Evolutionary conservation across 108 stramenopile species (phyloP).

Genomic region (Skeletonema tropicum): DNA sequence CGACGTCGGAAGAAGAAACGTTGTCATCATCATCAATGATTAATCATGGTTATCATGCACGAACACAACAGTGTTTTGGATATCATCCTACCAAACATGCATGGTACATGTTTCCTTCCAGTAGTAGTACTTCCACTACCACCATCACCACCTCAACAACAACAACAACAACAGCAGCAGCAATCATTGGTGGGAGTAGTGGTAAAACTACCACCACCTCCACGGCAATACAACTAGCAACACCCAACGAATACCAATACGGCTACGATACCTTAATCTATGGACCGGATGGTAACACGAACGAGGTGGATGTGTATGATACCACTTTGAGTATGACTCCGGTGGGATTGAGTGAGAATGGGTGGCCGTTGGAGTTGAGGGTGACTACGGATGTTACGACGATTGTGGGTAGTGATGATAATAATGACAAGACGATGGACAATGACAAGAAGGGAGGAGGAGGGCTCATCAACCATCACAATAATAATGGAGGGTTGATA

Average conservation of each 20-base stretch:
- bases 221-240: neutral
- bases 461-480: too few species aligned
- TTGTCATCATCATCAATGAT: neutral
- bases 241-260: neutral
- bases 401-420: neutral
- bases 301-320: slow-evolving; percentile 1
- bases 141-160: neutral
- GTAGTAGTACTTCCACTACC: too few species aligned
- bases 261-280: neutral
- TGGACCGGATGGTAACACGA: neutral
- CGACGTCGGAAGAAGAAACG: too few species aligned
- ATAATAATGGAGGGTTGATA: neutral
- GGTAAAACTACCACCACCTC: neutral
- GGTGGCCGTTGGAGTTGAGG: neutral
- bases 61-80: neutral
- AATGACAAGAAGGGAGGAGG: too few species aligned
- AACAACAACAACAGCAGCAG: neutral
- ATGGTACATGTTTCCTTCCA: neutral
- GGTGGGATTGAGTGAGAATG: neutral
- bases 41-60: neutral
- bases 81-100: neutral
- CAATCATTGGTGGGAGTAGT: too few species aligned
- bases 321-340: neutral
- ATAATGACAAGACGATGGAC: too few species aligned
- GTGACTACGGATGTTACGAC: neutral